Base-by-base conservation (phyloP, 1,284 basidiomycete genomes). In the Melanopsichium pennsylvanicum region DNA sequence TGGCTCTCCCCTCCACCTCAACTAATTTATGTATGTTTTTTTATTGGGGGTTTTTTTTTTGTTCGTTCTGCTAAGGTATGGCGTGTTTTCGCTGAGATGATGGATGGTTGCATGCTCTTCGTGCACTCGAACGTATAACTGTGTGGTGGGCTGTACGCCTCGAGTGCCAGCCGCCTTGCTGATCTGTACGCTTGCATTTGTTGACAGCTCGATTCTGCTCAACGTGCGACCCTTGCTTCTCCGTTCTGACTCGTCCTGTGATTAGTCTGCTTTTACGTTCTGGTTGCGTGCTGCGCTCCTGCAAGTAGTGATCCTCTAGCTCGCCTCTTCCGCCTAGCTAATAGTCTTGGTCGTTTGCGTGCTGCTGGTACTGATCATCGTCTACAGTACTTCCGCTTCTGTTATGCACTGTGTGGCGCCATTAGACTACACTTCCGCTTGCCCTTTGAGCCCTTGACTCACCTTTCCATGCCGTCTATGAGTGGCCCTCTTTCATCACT, bases 151-250 rank as follows among this genome's bases (percentile, higher is more conserved):
- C 43, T 27, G n/a, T 35, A 38, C 13, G n/a, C n/a, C 38, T 34
- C 37, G 26, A 15, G n/a, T 23, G 22, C 34, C 34, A 39, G 33
- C 44, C 13, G 13, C 7, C 57, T 26, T 32, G 16, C 34, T 33
- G 15, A n/a, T 36, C 37, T 43, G 40, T 44, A 39, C 5, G 34
- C 29, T 41, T 40, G 56, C 56, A 47, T 25, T 43, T 42, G 33
- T 57, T 59, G 56, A 59, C 56, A 59, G 56, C 48, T 58, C 42
- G 56, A 51, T 38, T 47, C 12, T 42, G 49, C 44, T 39, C 26
- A 59, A 59, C 49, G 57, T 59, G 57, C 57, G 19, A 49, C 46
- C 46, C 54, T 35, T 35, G 33, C 44, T 37, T 54, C n/a, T n/a
- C n/a, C n/a, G n/a, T n/a, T n/a, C n/a, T n/a, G n/a, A n/a, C n/a